phyloP scores from a whole-genome alignment of 2,329 filamentous ascomycete genomes.

The Cytospora leucostoma region DNA sequence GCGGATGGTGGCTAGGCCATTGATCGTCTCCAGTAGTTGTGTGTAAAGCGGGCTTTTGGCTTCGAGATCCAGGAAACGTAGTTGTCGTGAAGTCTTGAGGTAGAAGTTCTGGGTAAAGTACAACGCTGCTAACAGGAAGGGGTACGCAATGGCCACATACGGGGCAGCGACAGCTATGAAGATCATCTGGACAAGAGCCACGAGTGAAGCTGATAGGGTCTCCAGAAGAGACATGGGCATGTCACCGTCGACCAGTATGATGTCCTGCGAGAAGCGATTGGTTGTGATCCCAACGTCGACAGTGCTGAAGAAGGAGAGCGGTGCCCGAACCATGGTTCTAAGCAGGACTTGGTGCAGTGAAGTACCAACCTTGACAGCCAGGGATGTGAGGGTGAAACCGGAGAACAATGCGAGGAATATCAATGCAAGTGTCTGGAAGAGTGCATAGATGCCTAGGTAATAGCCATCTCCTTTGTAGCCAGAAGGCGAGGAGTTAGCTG shows the following conservation, averaged over 20 bases:
- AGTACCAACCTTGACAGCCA: constrained; percentile 1
- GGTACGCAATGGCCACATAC: constrained; percentile 35
- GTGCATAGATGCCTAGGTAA: constrained; percentile 7
- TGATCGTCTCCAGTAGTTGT: constrained; percentile 48
- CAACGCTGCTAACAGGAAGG: constrained; percentile 31
- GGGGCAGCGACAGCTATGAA: constrained; percentile 31
- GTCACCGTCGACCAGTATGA: constrained; percentile 4
- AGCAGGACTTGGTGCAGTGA: not conserved
- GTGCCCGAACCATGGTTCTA: not conserved
- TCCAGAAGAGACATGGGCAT: not conserved
- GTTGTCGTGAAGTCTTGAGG: constrained; percentile 45
- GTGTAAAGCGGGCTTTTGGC: constrained; percentile 44
- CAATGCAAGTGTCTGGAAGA: constrained; percentile 13
- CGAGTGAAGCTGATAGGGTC: not conserved
- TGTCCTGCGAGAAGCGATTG: constrained; percentile 13
- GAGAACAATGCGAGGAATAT: not conserved
- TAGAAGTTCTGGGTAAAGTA: constrained; percentile 42
- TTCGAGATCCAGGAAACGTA: constrained; percentile 46
- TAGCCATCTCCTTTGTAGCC: not conserved
- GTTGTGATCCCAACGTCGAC: not conserved
- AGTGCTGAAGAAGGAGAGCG: constrained; percentile 4
- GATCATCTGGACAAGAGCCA: constrained; percentile 33
- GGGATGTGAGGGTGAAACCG: not conserved
- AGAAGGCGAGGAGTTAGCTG: not conserved
- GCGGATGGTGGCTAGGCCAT: constrained; percentile 50